These are phyloP conservation scores for Trametes punicea DNA, from an alignment of 768 basidiomycete species.

Conservation along the genomic window DNA sequence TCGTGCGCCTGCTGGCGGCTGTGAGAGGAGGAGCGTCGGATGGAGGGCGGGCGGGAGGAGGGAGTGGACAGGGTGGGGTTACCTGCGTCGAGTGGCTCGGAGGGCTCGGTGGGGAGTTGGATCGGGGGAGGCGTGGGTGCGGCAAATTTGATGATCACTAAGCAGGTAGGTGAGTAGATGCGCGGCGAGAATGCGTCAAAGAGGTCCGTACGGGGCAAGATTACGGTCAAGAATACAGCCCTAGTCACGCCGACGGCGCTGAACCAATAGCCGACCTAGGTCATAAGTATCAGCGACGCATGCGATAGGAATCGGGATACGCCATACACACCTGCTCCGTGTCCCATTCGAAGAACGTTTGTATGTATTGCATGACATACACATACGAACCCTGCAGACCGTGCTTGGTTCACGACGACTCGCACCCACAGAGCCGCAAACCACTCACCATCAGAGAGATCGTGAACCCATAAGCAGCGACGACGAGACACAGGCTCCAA, in stretches of 20 bases:
- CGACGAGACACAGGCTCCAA: slow-evolving; percentile 64
- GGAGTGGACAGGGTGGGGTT: background rate
- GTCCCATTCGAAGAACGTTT: slow-evolving; percentile 60
- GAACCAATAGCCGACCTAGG: slow-evolving; percentile 71
- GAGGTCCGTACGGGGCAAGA: slow-evolving; percentile 55
- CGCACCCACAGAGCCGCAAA: no score
- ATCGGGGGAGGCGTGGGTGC: slow-evolving; percentile 39
- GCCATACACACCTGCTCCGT: slow-evolving; percentile 51
- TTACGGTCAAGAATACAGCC: slow-evolving; percentile 49
- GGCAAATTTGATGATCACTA: slow-evolving; percentile 54
- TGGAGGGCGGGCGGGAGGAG: background rate
- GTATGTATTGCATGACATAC: slow-evolving; percentile 65
- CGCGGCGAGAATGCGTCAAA: background rate
- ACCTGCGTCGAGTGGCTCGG: slow-evolving; percentile 24
- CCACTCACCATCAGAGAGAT: slow-evolving; percentile 47
- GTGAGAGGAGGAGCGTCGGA: slow-evolving; percentile 9
- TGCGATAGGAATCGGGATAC: background rate
- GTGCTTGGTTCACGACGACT: no score
- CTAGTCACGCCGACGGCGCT: slow-evolving; percentile 51
- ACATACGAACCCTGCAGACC: slow-evolving; percentile 50
- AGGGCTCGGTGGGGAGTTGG: slow-evolving; percentile 24
- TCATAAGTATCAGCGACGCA: background rate
- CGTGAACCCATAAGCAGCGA: slow-evolving; percentile 46
- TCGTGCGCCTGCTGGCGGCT: slow-evolving; percentile 10
- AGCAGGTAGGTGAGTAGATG: background rate